phyloP scores from a whole-genome alignment of 2,329 filamentous ascomycete genomes.

The Pseudonectria foliicola region DNA sequence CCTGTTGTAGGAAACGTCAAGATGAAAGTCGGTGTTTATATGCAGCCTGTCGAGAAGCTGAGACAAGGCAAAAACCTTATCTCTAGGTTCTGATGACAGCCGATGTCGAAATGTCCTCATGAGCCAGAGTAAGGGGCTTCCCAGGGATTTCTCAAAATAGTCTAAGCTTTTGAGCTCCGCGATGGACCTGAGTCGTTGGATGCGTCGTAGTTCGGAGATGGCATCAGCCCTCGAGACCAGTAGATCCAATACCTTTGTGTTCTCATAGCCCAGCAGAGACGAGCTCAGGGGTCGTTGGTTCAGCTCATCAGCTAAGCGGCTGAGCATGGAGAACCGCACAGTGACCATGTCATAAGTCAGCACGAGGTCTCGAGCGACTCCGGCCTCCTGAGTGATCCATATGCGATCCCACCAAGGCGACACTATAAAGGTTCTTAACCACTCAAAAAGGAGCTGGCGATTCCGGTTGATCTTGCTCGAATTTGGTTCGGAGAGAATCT shows the following conservation, averaged over 20 bases:
- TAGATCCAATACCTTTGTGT: slow-evolving; percentile 10
- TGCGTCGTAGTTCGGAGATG: slow-evolving; percentile 7
- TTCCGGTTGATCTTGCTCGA: slow-evolving; percentile 4
- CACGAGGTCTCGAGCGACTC: slow-evolving; percentile 9
- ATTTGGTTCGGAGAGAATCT: slow-evolving; percentile 2
- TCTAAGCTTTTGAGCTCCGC: slow-evolving; percentile 3
- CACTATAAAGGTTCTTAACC: slow-evolving; percentile 11
- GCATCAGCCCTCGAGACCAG: slow-evolving; percentile 7
- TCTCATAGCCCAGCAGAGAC: not conserved
- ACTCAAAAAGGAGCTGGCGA: slow-evolving; percentile 11
- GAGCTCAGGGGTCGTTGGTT: not conserved
- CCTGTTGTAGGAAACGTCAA: slow-evolving; percentile 7
- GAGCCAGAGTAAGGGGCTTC: slow-evolving; percentile 13
- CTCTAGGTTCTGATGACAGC: slow-evolving; percentile 12
- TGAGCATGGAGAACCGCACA: slow-evolving; percentile 6
- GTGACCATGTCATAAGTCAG: slow-evolving; percentile 10
- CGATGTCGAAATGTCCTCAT: slow-evolving; percentile 11
- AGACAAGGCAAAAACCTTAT: slow-evolving; percentile 11
- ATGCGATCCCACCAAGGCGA: slow-evolving; percentile 17
- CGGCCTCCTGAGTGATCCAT: slow-evolving; percentile 16
- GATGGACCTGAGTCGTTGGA: slow-evolving; percentile 6
- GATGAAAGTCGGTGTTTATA: not conserved
- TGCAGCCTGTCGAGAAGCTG: slow-evolving; percentile 10
- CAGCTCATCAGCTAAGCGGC: not conserved
- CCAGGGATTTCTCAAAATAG: slow-evolving; percentile 11